phyloP scores from a whole-genome alignment of 495 filamentous ascomycete genomes.

The Rhypophila decipiens region DNA sequence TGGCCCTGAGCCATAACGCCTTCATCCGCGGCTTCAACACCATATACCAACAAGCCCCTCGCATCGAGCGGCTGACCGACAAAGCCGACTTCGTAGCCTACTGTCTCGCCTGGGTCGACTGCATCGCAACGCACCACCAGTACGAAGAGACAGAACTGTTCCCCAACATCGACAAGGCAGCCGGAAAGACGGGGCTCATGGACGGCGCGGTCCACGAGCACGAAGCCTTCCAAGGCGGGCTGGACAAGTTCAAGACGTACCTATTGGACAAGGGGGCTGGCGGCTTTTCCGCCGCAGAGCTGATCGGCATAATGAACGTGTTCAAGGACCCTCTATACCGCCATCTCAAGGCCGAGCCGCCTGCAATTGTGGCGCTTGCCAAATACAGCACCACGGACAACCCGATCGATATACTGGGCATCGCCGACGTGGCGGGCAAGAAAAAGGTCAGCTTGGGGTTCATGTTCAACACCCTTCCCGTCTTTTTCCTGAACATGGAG shows the following conservation, averaged over 20 bases:
- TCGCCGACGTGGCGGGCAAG: constrained; percentile 11
- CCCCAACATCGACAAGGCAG: constrained; percentile 24
- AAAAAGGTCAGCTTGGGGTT: constrained; percentile 15
- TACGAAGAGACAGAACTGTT: constrained; percentile 25
- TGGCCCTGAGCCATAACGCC: constrained; percentile 19
- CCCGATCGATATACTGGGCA: constrained; percentile 4
- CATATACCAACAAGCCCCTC: constrained; percentile 24
- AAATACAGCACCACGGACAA: constrained; percentile 15
- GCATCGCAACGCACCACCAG: constrained; percentile 26
- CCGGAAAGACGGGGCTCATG: constrained; percentile 23
- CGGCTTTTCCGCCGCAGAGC: constrained; percentile 8
- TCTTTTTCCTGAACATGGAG: constrained; percentile 35
- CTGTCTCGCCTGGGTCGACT: constrained; percentile 22
- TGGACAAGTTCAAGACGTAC: constrained; percentile 26
- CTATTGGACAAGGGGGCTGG: constrained; percentile 16
- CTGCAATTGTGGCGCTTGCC: constrained; percentile 20
- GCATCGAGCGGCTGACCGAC: constrained; percentile 6
- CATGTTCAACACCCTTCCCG: constrained; percentile 24
- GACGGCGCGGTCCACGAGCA: constrained; percentile 24
- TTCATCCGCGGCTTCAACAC: constrained; percentile 25
- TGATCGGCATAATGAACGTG: constrained; percentile 26
- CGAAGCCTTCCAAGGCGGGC: constrained; percentile 17
- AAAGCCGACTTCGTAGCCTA: constrained; percentile 31
- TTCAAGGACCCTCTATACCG: constrained; percentile 27
- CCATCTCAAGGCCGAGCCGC: constrained; percentile 31